Evolutionary conservation across 1,139 yeast genomes (phyloP), one percentile per base, ranked within the genome.

Genomic region (Yamadazyma atmosphaerica): DNA sequence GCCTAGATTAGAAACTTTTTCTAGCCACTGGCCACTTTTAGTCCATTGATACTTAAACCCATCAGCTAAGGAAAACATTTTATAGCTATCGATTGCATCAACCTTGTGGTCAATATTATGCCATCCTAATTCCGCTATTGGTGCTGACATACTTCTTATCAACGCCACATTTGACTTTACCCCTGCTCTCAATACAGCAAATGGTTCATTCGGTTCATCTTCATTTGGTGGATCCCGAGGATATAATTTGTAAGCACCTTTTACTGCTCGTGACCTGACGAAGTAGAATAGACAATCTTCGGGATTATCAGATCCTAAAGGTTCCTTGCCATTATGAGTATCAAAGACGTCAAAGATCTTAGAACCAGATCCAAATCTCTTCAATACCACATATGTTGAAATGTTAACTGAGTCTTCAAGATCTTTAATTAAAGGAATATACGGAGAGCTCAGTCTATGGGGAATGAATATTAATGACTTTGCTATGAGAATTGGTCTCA

Each of bases 11-110:
- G 60, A 63, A 10, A 80, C 82, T 43, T 66, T 67, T 53, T 81
- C 86, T 44, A 81, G 60, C 60, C 68, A 77, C 45, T 68, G 75
- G 9, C 83, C 85, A 41, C 68, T 65, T 30, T 73, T 72, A 2
- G 86, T 78, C 86, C 86, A 81, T 51, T 81, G 86, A 50, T 78
- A 81, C 2, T 77, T 75, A 36, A 56, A 51, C 4, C 85, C 85
- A 51, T 80, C 81, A 3, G 80, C 71, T 41, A 81, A 63, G 34
- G 74, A 72, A 52, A 81, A 80, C 66, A 76, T 62, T 46, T 85
- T 64, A 53, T 80, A 81, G 42, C 74, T 66, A 49, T 79, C 86
- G 32, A 70, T 65, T 3, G 83, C 83, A 54, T 79, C 86, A n/a
- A 77, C 82, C 35, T 74, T 61, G 51, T 79, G 85, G 41, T 70